Base-by-base conservation (phyloP, 2,329 filamentous ascomycete genomes). In the Phyllosticta citrichinensis region DNA sequence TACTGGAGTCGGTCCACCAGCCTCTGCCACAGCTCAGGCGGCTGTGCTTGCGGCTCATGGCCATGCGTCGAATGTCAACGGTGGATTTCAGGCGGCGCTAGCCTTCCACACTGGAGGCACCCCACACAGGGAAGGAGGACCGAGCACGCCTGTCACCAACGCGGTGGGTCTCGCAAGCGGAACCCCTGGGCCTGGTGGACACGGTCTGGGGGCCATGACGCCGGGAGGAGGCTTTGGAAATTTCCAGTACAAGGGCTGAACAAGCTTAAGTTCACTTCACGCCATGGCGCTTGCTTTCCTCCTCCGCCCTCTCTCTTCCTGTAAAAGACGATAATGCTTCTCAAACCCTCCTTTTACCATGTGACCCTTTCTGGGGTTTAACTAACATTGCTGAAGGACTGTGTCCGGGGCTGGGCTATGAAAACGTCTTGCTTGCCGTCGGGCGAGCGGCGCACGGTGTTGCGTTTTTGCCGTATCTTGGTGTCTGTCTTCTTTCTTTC, bases 191-290 rank as follows among this genome's bases (percentile, higher is more conserved):
- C 77, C 84, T 51, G 78, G 82, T 77, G 84, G 87, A 71, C 87
- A 87, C 2, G 70, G 71, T 35, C 52, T 58, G 30, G 69, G 70
- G 4, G 83, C 87, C 40, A 86, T 91, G 81, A 94, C 90, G 8
- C 90, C 90, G 0, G 88, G 86, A 25, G 87, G 88, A 57, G 84
- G 87, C 24, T 91, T 93, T 77, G 89, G 89, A 55, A 83, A 80
- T 70, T 93, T 93, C 66, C 73, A 75, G 55, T 69, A 68, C 55
- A 47, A 47, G 40, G 40, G 40, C 40, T 56, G 56, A 30, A 58
- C 56, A 25, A 47, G 40, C 40, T 47, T 62, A 52, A 59, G 56
- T 54, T 20, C 22, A n/a, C 17, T n/a, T 27, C 25, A 35, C 20
- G 17, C 24, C 40, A 54, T 30, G 54, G 30, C 24, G 20, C 24